phyloP scores from a whole-genome alignment of 1,284 basidiomycete genomes.

The Cerioporus squamosus region DNA sequence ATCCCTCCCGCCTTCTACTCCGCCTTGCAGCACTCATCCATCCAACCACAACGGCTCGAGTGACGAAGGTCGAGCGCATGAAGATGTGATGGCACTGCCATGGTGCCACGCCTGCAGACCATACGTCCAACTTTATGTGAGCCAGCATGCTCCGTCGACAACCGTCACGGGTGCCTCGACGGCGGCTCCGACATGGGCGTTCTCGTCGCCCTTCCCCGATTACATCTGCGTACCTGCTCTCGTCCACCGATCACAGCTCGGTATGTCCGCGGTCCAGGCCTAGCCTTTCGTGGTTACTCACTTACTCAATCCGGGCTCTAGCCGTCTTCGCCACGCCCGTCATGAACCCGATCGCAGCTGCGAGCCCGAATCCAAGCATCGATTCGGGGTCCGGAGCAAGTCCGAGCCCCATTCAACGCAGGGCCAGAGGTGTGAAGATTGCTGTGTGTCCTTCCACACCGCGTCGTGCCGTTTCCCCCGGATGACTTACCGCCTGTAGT shows the following conservation, averaged over 20 bases:
- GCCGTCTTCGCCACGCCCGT: background rate
- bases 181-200: background rate
- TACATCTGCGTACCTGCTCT: constrained; percentile 14
- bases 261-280: background rate
- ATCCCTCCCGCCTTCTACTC: background rate
- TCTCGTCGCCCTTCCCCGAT: constrained; percentile 5
- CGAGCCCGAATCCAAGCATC: background rate
- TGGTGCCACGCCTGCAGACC: constrained; percentile 15
- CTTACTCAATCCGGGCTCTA: background rate
- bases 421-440: constrained; percentile 17
- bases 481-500: constrained; percentile 12
- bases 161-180: background rate
- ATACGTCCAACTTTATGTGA: background rate
- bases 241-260: constrained; percentile 17
- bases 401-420: constrained; percentile 3
- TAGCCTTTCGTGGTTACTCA: background rate
- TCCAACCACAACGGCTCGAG: background rate
- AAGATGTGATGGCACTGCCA: background rate
- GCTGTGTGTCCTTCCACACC: constrained; percentile 10
- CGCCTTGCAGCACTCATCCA: background rate
- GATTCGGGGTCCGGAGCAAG: too few species aligned
- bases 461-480: background rate
- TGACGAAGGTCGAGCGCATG: background rate
- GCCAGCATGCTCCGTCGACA: background rate
- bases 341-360: background rate